Evolutionary conservation across 2,329 filamentous ascomycete genomes (phyloP), one percentile per base, ranked within the genome.

Genomic region (Falciphora oryzae): DNA sequence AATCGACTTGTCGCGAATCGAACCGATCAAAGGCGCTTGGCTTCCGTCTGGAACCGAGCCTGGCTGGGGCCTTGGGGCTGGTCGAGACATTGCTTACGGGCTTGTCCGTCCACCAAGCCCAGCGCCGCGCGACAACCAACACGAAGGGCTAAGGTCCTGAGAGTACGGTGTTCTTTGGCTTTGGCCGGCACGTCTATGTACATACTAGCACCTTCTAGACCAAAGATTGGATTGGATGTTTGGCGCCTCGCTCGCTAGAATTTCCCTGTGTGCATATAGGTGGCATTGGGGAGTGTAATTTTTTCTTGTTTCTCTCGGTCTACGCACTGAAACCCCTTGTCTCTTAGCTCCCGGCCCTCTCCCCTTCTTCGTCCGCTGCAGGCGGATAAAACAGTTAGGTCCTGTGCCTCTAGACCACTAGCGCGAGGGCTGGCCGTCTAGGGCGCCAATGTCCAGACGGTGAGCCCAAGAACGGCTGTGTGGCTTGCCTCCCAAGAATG

Each of bases 401-500:
- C 38, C 38, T 44, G 16, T 44, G 38, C 18, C 14, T 50, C 18
- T n/a, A 22, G 44, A 22, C 14, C 44, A 10, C 44, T 53, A 53
- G 44, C 44, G 44, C 44, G 44, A 53, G 44, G 44, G 44, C 44
- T 53, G 44, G 44, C 44, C 3, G 22, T 53, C 44, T 50, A 50
- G 44, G 44, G 44, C 44, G 5, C 44, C 16, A 50, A 50, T 22
- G 44, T n/a, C 16, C 44, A 50, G 16, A 50, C 44, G 44, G 18
- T 6, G 44, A 53, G 44, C 10, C 44, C 44, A 53, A 53, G 44
- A 1, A 53, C 44, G 44, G 44, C 44, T 53, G 18, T 53, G 44
- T 53, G 44, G 44, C 44, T 53, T 53, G 44, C 44, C 44, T 53
- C 44, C 44, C 44, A 53, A n/a, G 44, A 53, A 53, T 53, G 44